Base-by-base conservation (phyloP, 805 yeast species). In the Wickerhamomyces subpelliculosus region DNA sequence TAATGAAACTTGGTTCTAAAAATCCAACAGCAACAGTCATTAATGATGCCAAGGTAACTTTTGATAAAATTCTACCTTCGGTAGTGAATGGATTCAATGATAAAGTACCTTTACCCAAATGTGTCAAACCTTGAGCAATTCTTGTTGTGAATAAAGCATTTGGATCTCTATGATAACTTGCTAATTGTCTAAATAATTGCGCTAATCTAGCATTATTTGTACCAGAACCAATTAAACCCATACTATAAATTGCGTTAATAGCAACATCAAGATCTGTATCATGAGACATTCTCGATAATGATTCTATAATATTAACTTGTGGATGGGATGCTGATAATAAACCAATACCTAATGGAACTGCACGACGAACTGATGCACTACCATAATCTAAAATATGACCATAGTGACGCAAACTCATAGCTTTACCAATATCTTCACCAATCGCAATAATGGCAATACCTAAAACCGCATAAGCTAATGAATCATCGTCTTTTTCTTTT, bases 201-300 rank as follows among this genome's bases (percentile, higher is more conserved):
- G 97, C 97, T 47, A 93, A 72, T 67, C 99, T 83, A 8, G 99
- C 98, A 59, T 93, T 93, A 64, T 93, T 90, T 22, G 98, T 93
- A 64, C 99, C 99, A 17, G 97, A 93, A 58, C 98, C 98, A 51
- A 90, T 95, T 45, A 93, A 67, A 39, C 99, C 99, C 97, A 93
- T 89, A 32, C 96, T 80, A 54, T 86, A 90, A 46, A 93, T 88
- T 17, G 98, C 88, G 58, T 89, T 93, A 59, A 82, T 81, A 7
- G 97, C 96, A 39, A 93, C 96, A 55, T 86, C 95, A 50, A 85
- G 66, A 60, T 93, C 97, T 40, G 86, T 80, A 56, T 93, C 99
- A 63, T 93, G 99, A 8, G 97, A 87, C 65, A 86, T 88, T 59
- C 98, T 78, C 5, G 97, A 89, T 47, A 93, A 71, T 0, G 97